A percentile compares a stretch with the other conserved stretches of the same genome.
Evolutionary conservation across 176 grass and related monocot genomes (phyloP).

Genomic region (Thinopyrum elongatum): DNA sequence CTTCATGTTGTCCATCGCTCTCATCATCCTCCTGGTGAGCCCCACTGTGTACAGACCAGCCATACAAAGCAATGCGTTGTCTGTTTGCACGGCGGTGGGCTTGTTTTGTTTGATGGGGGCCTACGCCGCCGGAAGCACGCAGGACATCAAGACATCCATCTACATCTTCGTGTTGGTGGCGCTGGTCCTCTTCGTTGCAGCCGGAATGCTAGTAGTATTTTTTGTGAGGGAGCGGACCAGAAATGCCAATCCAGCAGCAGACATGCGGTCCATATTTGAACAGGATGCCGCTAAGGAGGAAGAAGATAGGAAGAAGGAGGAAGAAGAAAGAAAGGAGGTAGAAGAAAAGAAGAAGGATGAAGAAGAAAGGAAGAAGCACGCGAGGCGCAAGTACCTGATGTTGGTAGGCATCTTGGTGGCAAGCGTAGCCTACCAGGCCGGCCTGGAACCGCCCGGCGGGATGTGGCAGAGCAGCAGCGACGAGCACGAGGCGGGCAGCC

Average conservation of each 20-base stretch:
- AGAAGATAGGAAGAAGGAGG: not conserved
- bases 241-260: not conserved
- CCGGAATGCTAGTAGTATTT: not conserved
- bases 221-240: not conserved
- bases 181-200: not conserved
- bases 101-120: not conserved
- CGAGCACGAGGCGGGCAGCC: not conserved
- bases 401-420: not conserved
- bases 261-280: not conserved
- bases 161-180: not conserved
- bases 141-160: not conserved
- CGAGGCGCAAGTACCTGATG: not conserved
- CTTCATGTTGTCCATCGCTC: not conserved
- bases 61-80: not conserved
- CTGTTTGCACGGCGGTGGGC: not conserved
- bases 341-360: not conserved
- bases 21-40: conserved; percentile 27
- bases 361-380: not conserved
- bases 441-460: not conserved
- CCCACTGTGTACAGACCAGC: not conserved
- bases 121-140: not conserved
- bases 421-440: not conserved
- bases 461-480: not conserved
- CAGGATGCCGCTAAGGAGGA: not conserved
- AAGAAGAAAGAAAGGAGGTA: not conserved